phyloP scores from a whole-genome alignment of 1,284 basidiomycete species.

The Phellopilus nigrolimitatus region DNA sequence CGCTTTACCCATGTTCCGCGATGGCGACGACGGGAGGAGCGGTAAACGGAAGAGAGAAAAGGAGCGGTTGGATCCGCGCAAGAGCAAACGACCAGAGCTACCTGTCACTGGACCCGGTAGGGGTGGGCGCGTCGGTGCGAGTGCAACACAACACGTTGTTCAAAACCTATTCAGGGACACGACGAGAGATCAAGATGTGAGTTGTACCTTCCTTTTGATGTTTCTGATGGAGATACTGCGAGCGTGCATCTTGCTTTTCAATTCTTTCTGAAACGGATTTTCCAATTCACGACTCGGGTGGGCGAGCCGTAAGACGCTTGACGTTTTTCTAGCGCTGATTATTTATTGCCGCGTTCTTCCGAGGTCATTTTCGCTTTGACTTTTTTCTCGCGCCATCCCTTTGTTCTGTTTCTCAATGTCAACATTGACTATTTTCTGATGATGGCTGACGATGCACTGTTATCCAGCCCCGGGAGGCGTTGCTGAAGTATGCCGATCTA shows the following conservation, averaged over 20 bases:
- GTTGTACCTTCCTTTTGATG: constrained; percentile 36
- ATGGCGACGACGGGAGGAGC: constrained; percentile 67
- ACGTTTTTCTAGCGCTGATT: neutral
- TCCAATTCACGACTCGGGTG: too few relatives aligned
- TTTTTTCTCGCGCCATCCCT: neutral
- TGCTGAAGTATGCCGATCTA: constrained; percentile 86
- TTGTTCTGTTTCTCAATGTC: neutral
- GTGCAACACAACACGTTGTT: constrained; percentile 92
- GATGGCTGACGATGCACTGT: constrained; percentile 11
- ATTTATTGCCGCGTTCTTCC: neutral
- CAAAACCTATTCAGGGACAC: constrained; percentile 88
- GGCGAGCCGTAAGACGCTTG: neutral
- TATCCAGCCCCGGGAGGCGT: constrained; percentile 86
- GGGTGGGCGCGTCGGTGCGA: constrained; percentile 91
- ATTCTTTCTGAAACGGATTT: too few relatives aligned
- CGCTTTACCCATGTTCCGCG: constrained; percentile 83
- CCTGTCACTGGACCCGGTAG: constrained; percentile 89
- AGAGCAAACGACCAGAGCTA: constrained; percentile 86
- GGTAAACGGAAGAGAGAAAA: constrained; percentile 85
- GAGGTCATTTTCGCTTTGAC: neutral
- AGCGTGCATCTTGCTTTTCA: constrained; percentile 7
- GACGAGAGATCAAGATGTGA: constrained; percentile 87
- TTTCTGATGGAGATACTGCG: constrained; percentile 12
- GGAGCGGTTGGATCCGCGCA: constrained; percentile 82
- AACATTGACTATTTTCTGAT: neutral